Base-by-base conservation (phyloP, 225 moss, liverwort and hornwort genomes). In the Marchantia polymorpha region DNA sequence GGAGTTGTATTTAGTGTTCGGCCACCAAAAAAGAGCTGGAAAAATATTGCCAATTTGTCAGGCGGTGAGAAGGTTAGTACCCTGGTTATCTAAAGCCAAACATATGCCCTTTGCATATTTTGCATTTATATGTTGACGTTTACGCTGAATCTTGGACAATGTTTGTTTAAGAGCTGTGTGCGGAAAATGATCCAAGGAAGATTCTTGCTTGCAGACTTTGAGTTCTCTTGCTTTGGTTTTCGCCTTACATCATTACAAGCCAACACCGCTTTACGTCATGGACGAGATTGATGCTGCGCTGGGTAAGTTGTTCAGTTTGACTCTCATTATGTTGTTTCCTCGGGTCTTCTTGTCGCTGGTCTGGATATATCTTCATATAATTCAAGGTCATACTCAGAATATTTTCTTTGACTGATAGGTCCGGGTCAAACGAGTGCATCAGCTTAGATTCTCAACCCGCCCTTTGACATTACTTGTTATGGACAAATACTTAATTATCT, bases 21-120 rank as follows among this genome's bases (percentile, higher is more conserved):
- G 61, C 97, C 97, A 48, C 97, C 97, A 4, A 99, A 99, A 74
- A 99, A 99, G 87, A 99, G 97, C 81, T 99, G 95, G 97, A 99
- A 99, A 81, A 93, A 91, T 75, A 95, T 95, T 48, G 89, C 97
- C 31, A 99, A 99, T 66, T 85, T 99, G 83, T 99, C 97, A 30
- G 95, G 97, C 82, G 97, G 97, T 82, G 95, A 99, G 86, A 99
- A 99, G 95, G 97, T 94, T 27, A 10, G 70, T 23, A 39, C 12
- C 61, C 39, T 39, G 39, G 39, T 39, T 5, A 39, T 39, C 19
- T 3, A 12, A 13, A 56, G 14, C 56, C 56, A 56, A 3, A 19
- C 56, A 12, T 13, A 19, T 12, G 14, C 19, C 13, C 1, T 56
- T 12, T 12, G 56, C 56, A 19, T 56, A 13, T 56, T 13, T 56